phyloP scores from a whole-genome alignment of 116 monocot species.

The Phalaenopsis hybrid region DNA sequence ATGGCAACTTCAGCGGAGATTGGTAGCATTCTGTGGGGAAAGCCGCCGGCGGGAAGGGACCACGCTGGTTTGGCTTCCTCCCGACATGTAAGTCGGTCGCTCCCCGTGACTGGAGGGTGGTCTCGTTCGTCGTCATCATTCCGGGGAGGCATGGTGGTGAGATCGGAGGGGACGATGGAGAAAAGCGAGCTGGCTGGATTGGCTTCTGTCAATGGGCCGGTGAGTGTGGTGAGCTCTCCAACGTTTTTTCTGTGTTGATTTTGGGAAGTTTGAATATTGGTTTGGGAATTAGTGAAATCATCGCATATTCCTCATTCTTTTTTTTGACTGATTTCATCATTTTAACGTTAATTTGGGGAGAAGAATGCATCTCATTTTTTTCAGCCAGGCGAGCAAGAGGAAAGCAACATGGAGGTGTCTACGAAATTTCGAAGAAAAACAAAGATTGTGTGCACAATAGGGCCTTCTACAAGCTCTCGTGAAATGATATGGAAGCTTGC shows the following conservation, averaged over 20 bases:
- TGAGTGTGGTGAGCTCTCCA: conserved; percentile 18
- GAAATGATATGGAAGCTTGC: conserved; percentile 49
- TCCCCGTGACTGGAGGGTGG: neutral
- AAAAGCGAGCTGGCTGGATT: conserved; percentile 5
- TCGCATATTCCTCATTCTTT: neutral
- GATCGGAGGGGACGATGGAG: conserved; percentile 23
- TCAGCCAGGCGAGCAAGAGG: neutral
- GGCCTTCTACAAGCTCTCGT: conserved; percentile 21
- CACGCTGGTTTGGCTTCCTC: conserved; percentile 12
- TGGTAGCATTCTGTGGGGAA: neutral
- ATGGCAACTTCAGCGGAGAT: conserved; percentile 16
- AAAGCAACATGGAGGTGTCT: neutral
- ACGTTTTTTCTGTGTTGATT: neutral
- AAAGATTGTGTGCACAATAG: conserved; percentile 37
- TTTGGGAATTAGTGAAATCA: neutral
- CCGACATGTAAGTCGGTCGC: conserved; percentile 6
- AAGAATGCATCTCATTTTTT: neutral
- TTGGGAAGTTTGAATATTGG: neutral
- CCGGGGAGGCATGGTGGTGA: conserved; percentile 11
- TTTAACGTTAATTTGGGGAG: neutral
- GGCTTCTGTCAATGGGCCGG: conserved; percentile 24
- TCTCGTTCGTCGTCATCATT: neutral
- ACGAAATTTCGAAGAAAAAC: conserved; percentile 23
- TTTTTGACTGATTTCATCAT: neutral
- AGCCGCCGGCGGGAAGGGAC: neutral